Evolutionary conservation across 345 rosid genomes (phyloP).

Genomic region (Salix arbutifolia): DNA sequence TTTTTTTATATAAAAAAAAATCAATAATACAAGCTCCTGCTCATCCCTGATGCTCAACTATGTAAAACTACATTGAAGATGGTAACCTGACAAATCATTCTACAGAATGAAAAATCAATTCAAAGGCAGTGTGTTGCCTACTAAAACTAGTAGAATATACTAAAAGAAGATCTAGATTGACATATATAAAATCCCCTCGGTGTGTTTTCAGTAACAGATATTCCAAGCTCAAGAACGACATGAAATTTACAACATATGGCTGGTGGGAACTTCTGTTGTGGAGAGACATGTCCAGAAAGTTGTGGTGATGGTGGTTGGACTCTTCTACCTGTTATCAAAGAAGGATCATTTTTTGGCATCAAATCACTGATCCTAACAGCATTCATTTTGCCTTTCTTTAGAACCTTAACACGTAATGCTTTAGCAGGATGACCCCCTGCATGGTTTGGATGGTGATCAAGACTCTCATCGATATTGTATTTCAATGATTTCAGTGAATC

Average conservation of each 20-base stretch:
- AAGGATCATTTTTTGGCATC: conserved; percentile 86
- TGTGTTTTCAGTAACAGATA: conserved; percentile 85
- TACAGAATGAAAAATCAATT: conserved; percentile 5
- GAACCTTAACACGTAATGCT: conserved; percentile 68
- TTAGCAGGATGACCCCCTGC: conserved; percentile 48
- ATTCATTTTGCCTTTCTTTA: conserved; percentile 76
- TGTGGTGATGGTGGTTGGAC: conserved; percentile 38
- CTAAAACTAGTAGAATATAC: conserved; percentile 88
- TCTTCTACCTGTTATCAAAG: conserved; percentile 33
- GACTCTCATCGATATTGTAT: conserved; percentile 76
- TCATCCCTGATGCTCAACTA: background rate
- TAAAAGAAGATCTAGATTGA: conserved; percentile 78
- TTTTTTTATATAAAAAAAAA: too few relatives aligned
- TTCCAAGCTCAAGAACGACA: conserved; percentile 80
- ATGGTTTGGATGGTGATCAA: conserved; percentile 64
- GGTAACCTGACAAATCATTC: background rate
- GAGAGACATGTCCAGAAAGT: conserved; percentile 42
- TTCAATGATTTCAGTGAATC: conserved; percentile 54
- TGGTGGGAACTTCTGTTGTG: conserved; percentile 39
- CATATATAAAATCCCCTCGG: conserved; percentile 92
- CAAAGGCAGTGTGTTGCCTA: conserved; percentile 43
- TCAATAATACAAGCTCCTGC: background rate
- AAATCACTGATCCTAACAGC: conserved; percentile 77
- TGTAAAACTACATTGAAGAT: background rate
- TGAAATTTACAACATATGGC: conserved; percentile 71